phyloP scores from a whole-genome alignment of 495 filamentous ascomycete species.

The Paragyromitra xinjiangensis region DNA sequence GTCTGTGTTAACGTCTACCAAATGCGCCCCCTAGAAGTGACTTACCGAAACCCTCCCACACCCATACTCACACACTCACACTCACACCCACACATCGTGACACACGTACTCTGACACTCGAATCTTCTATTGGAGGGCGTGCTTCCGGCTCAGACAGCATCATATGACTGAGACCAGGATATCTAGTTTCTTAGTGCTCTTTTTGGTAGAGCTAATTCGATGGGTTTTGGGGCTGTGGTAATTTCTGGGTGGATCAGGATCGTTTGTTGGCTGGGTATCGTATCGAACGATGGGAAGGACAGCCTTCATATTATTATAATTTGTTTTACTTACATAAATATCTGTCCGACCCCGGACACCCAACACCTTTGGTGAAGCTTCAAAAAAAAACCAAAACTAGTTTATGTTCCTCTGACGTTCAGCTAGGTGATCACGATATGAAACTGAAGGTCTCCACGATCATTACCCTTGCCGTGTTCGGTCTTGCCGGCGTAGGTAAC shows the following conservation, averaged over 20 bases:
- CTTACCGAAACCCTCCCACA: no score
- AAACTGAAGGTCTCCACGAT: constrained; percentile 1
- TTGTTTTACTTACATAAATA: constrained; percentile 6
- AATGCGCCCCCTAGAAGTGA: no score
- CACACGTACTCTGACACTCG: no score
- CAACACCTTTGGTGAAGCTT: neutral
- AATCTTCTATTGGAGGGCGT: no score
- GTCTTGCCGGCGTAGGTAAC: neutral
- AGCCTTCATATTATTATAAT: neutral
- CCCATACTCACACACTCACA: no score
- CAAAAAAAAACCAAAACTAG: neutral
- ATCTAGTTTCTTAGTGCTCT: neutral
- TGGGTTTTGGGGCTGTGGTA: neutral
- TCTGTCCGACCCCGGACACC: neutral
- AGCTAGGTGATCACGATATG: constrained; percentile 12
- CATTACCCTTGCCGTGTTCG: neutral
- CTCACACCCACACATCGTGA: no score
- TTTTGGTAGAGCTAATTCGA: neutral
- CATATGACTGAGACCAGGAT: neutral
- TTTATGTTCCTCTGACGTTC: neutral
- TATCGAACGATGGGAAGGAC: neutral
- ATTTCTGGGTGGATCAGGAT: neutral
- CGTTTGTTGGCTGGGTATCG: neutral
- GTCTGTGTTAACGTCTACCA: no score
- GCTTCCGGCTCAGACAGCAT: no score